Evolutionary conservation across 768 basidiomycete genomes (phyloP).

Genomic region (Suillus hirtellus): DNA sequence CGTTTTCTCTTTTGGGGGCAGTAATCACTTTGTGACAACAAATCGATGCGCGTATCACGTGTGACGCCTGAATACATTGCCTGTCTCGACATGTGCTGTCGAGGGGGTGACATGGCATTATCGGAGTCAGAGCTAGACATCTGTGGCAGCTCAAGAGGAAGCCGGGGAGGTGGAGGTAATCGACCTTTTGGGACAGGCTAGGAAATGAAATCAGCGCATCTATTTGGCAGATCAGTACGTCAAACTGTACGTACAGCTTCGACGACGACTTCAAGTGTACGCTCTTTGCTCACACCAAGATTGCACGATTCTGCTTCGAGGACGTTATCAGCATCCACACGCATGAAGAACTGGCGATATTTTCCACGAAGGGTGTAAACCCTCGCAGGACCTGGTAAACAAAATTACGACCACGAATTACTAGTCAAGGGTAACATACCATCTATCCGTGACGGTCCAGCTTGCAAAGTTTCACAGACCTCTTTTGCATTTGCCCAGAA

Average conservation of each 20-base stretch:
- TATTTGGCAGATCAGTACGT: background rate
- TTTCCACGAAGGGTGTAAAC: conserved; percentile 66
- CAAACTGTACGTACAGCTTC: conserved; percentile 48
- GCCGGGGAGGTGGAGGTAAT: conserved; percentile 24
- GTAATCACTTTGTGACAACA: conserved; percentile 26
- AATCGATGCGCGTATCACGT: conserved; percentile 31
- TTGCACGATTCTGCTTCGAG: conserved; percentile 57
- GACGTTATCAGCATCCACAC: conserved; percentile 51
- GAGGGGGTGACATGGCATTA: conserved; percentile 14
- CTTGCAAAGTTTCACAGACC: conserved; percentile 57
- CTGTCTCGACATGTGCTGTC: conserved; percentile 6
- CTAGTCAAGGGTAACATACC: conserved; percentile 38
- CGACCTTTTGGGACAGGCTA: conserved; percentile 30
- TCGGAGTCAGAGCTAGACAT: conserved; percentile 24
- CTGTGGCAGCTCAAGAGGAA: conserved; percentile 14
- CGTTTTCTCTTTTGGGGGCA: conserved; percentile 13
- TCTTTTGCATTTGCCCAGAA: conserved; percentile 75
- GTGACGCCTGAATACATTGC: conserved; percentile 19
- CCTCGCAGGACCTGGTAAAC: conserved; percentile 58
- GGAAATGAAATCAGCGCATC: conserved; percentile 12
- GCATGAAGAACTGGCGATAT: conserved; percentile 69
- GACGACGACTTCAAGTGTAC: conserved; percentile 58
- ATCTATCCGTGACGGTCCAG: conserved; percentile 65
- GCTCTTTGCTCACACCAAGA: conserved; percentile 51
- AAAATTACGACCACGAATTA: conserved; percentile 7